A percentile compares a stretch with the other conserved stretches of the same genome.
Evolutionary conservation across 176 grass and related monocot species (phyloP).

Genomic region (Dendrocalamus sinicus): DNA sequence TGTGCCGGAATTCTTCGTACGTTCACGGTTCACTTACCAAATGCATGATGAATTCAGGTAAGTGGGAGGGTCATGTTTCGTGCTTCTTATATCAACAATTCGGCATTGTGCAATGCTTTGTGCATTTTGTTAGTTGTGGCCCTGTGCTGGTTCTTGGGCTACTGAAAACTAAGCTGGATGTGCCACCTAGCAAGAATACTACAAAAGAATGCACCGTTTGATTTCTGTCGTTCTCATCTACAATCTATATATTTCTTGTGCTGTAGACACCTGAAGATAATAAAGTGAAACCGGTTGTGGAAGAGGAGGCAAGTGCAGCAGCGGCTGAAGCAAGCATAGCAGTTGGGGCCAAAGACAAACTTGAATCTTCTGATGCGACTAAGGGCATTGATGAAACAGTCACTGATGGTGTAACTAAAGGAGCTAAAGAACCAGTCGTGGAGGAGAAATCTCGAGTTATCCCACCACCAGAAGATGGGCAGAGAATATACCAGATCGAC

Average conservation of each 20-base stretch:
- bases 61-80: slow-evolving; percentile 27
- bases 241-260: background rate
- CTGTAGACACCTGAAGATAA: slow-evolving; percentile 47
- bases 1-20: background rate
- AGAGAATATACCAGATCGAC: slow-evolving; percentile 83
- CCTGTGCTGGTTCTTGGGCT: slow-evolving; percentile 2
- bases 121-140: slow-evolving; percentile 14
- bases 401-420: slow-evolving; percentile 29
- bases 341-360: slow-evolving; percentile 22
- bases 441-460: slow-evolving; percentile 62
- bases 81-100: background rate
- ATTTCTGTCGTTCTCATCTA: background rate
- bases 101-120: background rate
- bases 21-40: background rate
- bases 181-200: background rate
- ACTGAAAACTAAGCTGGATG: slow-evolving; percentile 29
- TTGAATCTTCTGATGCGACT: slow-evolving; percentile 32
- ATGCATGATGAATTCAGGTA: slow-evolving; percentile 16
- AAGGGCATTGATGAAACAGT: slow-evolving; percentile 9
- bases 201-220: background rate
- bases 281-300: slow-evolving; percentile 26
- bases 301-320: slow-evolving; percentile 25
- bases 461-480: slow-evolving; percentile 67
- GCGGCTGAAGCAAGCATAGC: background rate
- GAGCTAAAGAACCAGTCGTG: slow-evolving; percentile 37